Base-by-base conservation (phyloP, 805 yeast species). In the Saccharomycopsis javanensis region DNA sequence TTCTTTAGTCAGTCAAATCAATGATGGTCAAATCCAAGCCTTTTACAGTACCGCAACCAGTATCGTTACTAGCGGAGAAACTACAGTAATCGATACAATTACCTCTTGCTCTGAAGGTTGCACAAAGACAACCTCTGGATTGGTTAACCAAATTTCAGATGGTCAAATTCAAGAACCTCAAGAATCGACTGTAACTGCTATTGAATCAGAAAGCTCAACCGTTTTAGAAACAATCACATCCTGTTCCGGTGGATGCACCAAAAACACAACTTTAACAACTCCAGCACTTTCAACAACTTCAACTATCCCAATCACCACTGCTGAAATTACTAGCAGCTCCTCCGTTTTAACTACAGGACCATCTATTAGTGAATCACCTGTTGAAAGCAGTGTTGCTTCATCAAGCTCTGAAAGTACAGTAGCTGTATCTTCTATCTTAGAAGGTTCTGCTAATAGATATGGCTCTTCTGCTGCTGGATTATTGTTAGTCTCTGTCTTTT, bases 31-130 rank as follows among this genome's bases (percentile, higher is more conserved):
- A 54, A 52, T 57, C 51, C 58, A 61, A 53, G 63, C 57, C 25
- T 58, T 62, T 20, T 56, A 63, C 18, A 51, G 57, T 37, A 48
- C 60, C 20, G 50, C 50, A 15, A 56, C 57, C 30, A 55, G 48
- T 25, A 45, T 42, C 38, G 57, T 65, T 30, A 60, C 69, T 57
- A 54, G 68, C 25, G 56, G 66, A 10, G 55, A 35, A 15, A 46
- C 11, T 15, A 35, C 53, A 5, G 54, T 50, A 4, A 34, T 18
- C 16, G 53, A 46, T 11, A 55, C 58, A 16, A 51, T 55, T 5
- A 55, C 57, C 15, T 55, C 57, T 15, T 55, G 57, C 27, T 34
- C 53, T 18, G 50, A 55, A 35, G 50, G 20, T 8, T 55, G 57
- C 28, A 55, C 50, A 23, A 34, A 30, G 15, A 37, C 30, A 33